Conservation (phyloP, 257 asterid species). For the Lithospermum erythrorhizon region DNA sequence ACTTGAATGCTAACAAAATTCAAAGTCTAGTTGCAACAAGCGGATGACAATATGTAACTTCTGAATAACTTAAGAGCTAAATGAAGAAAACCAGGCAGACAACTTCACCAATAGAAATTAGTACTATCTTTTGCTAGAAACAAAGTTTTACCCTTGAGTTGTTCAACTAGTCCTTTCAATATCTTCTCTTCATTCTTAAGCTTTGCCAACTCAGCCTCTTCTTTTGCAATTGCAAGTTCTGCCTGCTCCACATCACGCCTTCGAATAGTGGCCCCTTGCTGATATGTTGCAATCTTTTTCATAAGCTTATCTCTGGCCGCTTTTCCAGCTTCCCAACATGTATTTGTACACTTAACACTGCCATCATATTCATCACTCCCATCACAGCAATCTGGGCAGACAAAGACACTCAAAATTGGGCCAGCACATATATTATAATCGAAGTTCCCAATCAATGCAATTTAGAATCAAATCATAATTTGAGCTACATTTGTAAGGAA, state of each 20-base stretch:
- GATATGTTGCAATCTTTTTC: conserved; percentile 63
- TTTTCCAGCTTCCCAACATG: conserved; percentile 97
- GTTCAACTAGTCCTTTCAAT: conserved; percentile 65
- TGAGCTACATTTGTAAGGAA: neutral
- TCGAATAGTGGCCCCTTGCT: conserved; percentile 66
- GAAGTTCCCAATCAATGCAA: neutral
- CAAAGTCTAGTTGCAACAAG: no score
- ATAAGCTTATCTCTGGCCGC: conserved; percentile 76
- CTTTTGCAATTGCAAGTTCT: conserved; percentile 50
- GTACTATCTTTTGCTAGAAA: neutral
- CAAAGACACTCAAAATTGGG: conserved; percentile 7
- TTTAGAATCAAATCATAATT: neutral
- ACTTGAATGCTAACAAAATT: no score
- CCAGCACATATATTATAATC: neutral
- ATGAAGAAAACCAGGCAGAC: neutral
- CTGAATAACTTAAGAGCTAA: no score
- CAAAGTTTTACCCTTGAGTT: conserved; percentile 51
- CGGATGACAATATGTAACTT: no score
- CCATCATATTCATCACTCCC: conserved; percentile 98
- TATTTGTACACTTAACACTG: conserved; percentile 57
- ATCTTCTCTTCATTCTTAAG: conserved; percentile 67
- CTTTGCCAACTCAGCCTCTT: conserved; percentile 63
- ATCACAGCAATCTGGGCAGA: conserved; percentile 86
- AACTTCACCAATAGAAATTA: no score
- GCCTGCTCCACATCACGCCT: conserved; percentile 61